Evolutionary conservation across 495 filamentous ascomycete species (phyloP), one percentile per base, ranked within the genome.

Genomic region (Penicillium tannophilum): DNA sequence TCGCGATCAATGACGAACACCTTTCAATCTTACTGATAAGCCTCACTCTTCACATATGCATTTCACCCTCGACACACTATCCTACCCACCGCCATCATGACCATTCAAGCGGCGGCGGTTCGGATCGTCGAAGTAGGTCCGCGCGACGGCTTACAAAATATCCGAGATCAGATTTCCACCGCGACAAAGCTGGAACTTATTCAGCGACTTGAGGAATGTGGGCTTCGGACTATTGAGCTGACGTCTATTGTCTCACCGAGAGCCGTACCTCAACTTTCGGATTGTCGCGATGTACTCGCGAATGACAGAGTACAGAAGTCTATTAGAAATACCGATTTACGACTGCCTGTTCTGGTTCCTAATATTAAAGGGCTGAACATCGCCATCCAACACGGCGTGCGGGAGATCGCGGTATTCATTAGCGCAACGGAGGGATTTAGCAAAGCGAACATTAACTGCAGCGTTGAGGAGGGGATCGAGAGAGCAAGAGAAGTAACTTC

Each of bases 71-170:
- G 4, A 28, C 28, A 28, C 28, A 7, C 28, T 28, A 3, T 28
- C 28, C 28, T 28, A 28, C 28, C 4, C 28, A 28, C 28, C 39
- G n/a, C 14, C 39, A 41, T 41, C 39, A 41, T 41, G 39, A 41
- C 39, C 3, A 41, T 41, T 41, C 39, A 41, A 41, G n/a, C 39
- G 14, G 11, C 39, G 16, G 39, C 39, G 14, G 39, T 41, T 17
- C 39, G 68, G 35, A 76, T 81, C 47, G 71, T 80, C 43, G 77
- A 81, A 68, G 79, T 81, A 48, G 76, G 77, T 0, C 77, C 78
- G 19, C 72, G 78, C 11, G 78, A 79, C 55, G 78, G 78, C 19
- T 66, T 79, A 1, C 78, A 81, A 36, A 81, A 77, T 36, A 79
- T 78, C 39, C 54, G 50, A 19, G 51, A 68, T 0, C 23, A 60